Base-by-base conservation (phyloP, 108 stramenopile species). In the Nitzschia inconspicua region DNA sequence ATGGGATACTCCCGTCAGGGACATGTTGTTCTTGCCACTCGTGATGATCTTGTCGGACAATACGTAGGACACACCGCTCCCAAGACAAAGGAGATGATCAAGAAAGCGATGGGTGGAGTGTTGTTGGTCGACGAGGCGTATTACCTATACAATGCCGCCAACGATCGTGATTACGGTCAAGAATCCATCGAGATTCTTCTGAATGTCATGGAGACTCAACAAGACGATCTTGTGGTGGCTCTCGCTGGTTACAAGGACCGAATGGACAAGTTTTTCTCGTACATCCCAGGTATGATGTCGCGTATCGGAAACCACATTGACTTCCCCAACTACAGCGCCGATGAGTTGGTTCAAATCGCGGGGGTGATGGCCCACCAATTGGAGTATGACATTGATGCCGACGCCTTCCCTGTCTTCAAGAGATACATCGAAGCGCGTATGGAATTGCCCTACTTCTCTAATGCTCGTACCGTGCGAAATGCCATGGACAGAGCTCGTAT, bases 61-160 rank as follows among this genome's bases (percentile, higher is more conserved):
- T 98, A 98, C 67, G 96, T 98, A 48, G 97, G 97, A 44, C 97
- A 98, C 88, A 98, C 97, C 28, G 97, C 95, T 14, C 97, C 96
- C 36, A 97, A 97, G 84, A 97, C 96, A 52, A 98, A 97, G 94
- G 97, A 96, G 63, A 95, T 97, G 96, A 96, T 98, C 84, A 97
- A 97, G 83, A 95, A 97, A 83, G 94, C 96, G 42, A 91, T 96
- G 85, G 93, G 93, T 49, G 93, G 93, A 50, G 77, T 98, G 40
- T 86, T 98, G 50, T 88, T 98, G 51, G 95, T 98, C 41, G 97
- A 98, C 78, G 97, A 98, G 91, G 97, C 97, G 20, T 98, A 98
- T 84, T 97, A 96, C 85, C 86, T 98, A 24, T 96, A 96, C 92
- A 96, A 96, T 65, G 97, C 95, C 34, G 93, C 94, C 61, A 96